Evolutionary conservation across 768 basidiomycete genomes (phyloP), one percentile per base, ranked within the genome.

Genomic region (Coprinopsis strossmayeri): DNA sequence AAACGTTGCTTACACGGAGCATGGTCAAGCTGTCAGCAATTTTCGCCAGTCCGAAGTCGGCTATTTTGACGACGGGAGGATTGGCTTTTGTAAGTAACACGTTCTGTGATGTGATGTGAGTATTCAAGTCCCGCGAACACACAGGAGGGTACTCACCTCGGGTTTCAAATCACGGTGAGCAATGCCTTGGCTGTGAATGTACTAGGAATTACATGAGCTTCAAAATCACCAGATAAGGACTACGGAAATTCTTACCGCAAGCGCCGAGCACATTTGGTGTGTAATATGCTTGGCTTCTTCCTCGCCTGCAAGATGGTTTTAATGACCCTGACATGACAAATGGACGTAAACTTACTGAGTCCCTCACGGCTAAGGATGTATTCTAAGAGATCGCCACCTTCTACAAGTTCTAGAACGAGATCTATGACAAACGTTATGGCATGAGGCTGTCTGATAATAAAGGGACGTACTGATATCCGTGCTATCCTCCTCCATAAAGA

Each of bases 1-100:
- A n/a, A n/a, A n/a, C n/a, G n/a, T n/a, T n/a, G n/a, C 80, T 13
- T 54, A 91, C 90, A 55, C 76, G 76, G 11, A 91, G 66, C 77
- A 87, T 84, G 0, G 87, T 91, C 55, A 79, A 61, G 53, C 80
- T 82, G 53, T 90, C 82, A 20, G 90, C 81, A n/a, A 86, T 81
- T 62, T 98, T 99, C 1, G 95, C 94, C 5, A 97, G 78, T 2
- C 95, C 95, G 61, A 96, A 99, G 64, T 97, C 95, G 2, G 95
- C 94, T 13, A 97, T 84, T 61, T 97, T 97, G 56, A 90, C 81
- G 1, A 68, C 64, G 0, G 87, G 87, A 0, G 87, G 87, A 1
- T 70, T 54, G 34, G 82, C 78, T 9, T 61, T 69, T 1, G 91
- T 93, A n/a, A 96, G 64, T 1, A 95, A 76, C 5, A 94, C 81